Base-by-base conservation (phyloP, 768 basidiomycete genomes). In the Austroboletus eburneus region DNA sequence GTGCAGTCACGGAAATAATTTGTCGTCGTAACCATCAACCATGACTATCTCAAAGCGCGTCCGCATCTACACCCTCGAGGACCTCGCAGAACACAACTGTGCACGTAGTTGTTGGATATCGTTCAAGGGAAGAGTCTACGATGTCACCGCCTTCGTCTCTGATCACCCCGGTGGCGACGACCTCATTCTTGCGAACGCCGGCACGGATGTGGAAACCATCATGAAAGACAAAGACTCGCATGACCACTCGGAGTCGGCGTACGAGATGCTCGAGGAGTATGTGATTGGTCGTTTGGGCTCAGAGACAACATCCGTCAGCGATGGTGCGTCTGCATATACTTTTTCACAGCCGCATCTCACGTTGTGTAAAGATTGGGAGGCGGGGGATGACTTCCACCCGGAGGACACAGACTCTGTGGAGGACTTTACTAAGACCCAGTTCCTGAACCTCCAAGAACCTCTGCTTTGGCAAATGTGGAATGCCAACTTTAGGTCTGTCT, bases 161-260 rank as follows among this genome's bases (percentile, higher is more conserved):
- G 93, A 95, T 72, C 93, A 96, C 63, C 92, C 94, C 10, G 95
- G 95, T 53, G 93, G 94, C 3, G 95, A 98, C 65, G 94, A 97
- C 63, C 69, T 92, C 52, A 80, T 99, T 56, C 69, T 93, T 32
- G 71, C 81, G 36, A 77, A 85, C 66, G 95, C 88, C 5, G 94
- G 93, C 33, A 80, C 81, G 67, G 91, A 96, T 62, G 75, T 98
- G 42, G 85, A 76, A 17, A 72, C 67, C 17, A 72, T 82, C 45
- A 98, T 98, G 96, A 79, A 77, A 57, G 85, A 95, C 67, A 68
- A 73, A 54, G 62, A 72, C 18, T 83, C 87, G 57, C 96, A 99
- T 64, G 85, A 85, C 9, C 96, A 98, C 65, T 92, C 90, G 3
- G 84, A 91, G 21, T 78, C 85, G 9, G 96, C 96, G 2, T 98